Evolutionary conservation across 495 filamentous ascomycete genomes (phyloP), one percentile per base, ranked within the genome.

Genomic region (Penicillium daleae): DNA sequence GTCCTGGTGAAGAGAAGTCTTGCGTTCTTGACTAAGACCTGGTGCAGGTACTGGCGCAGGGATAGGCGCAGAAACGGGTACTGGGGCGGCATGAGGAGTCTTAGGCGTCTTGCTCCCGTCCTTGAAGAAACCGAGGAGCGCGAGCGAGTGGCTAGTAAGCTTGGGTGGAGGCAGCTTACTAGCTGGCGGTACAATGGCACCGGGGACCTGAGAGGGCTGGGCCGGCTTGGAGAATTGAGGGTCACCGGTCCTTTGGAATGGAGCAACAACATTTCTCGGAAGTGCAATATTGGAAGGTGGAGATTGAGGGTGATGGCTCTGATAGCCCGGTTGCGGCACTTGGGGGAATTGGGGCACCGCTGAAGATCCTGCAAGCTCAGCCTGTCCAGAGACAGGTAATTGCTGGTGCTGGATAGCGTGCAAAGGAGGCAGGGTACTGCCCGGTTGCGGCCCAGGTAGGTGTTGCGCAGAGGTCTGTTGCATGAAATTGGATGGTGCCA

Each of bases 81-180:
- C 67, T 50, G 70, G 64, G 6, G 69, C 70, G 44, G 80, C 71
- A 31, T 71, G 62, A 13, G 71, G 59, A 12, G 70, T 66, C 17
- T 75, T 71, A 1, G 76, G 68, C 4, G 75, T 69, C 37, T 77
- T 72, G 21, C 73, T 59, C 5, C 76, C 73, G 46, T 70, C 73
- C 70, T 88, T 92, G 72, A 92, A 89, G 2, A 87, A 80, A 67
- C 83, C 87, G 48, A 92, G 73, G 6, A 92, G 71, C 29, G 85
- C 81, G 56, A 86, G 75, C 5, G 87, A 85, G 69, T 92, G 89
- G 40, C 77, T 82, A 9, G 76, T 89, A 40, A 92, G 79, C 66
- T 88, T 85, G 7, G 86, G 88, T 39, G 82, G 76, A 12, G 84
- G 86, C 26, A 86, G 67, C 52, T 85, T 82, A 67, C 79, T 85